Conservation (phyloP, 2,329 filamentous ascomycete genomes). For the Lasiodiplodia sp. region DNA sequence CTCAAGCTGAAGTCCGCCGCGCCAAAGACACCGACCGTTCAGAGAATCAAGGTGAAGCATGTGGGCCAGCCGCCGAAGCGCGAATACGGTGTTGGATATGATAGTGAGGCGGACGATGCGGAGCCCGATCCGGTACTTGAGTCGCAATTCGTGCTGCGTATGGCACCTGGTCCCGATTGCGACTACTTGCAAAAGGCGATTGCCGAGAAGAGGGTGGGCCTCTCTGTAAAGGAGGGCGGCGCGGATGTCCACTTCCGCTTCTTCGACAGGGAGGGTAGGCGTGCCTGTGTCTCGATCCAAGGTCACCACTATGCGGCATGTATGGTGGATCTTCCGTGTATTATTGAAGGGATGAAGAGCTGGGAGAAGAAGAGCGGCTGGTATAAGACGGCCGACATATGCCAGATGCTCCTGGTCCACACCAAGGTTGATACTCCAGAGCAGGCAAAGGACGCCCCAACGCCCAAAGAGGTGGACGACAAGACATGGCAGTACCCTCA, state of each 20-base stretch:
- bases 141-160: slow-evolving; percentile 87
- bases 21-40: slow-evolving; percentile 23
- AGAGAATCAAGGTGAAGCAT: slow-evolving; percentile 36
- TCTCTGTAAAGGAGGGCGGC: slow-evolving; percentile 68
- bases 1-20: slow-evolving; percentile 65
- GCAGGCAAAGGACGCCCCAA: slow-evolving; percentile 58
- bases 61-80: slow-evolving; percentile 74
- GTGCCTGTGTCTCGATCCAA: slow-evolving; percentile 75
- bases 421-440: slow-evolving; percentile 67
- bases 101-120: slow-evolving; percentile 91
- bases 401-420: slow-evolving; percentile 86
- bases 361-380: slow-evolving; percentile 85
- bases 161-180: slow-evolving; percentile 84
- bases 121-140: slow-evolving; percentile 89
- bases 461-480: slow-evolving; percentile 76
- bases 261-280: slow-evolving; percentile 74
- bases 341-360: slow-evolving; percentile 90
- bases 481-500: slow-evolving; percentile 78
- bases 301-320: slow-evolving; percentile 77
- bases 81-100: slow-evolving; percentile 86
- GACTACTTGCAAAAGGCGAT: slow-evolving; percentile 82
- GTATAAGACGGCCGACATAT: slow-evolving; percentile 88
- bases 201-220: slow-evolving; percentile 77
- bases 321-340: slow-evolving; percentile 83
- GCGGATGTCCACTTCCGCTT: slow-evolving; percentile 84